These are phyloP conservation scores for Castanea mollissima DNA, from an alignment of 306 rosid species.

Conservation along the genomic window DNA sequence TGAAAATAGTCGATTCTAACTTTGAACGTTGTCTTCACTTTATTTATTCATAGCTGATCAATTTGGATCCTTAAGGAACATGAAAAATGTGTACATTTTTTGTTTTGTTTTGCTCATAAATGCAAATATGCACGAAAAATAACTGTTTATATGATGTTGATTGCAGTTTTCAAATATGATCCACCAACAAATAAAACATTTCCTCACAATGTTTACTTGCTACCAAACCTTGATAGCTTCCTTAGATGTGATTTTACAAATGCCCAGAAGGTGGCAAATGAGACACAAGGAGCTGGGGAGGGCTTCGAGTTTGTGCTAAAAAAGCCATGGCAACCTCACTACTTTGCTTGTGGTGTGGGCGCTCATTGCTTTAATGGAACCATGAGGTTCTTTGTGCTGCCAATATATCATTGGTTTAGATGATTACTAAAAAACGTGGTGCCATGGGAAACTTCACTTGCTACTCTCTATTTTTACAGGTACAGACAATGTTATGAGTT, in stretches of 20 bases:
- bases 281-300: constrained; percentile 33
- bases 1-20: too few relatives aligned
- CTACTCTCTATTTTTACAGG: too few relatives aligned
- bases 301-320: constrained; percentile 48
- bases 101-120: too few relatives aligned
- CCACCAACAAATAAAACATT: neutral
- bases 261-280: constrained; percentile 40
- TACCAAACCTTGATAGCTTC: constrained; percentile 48
- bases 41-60: too few relatives aligned
- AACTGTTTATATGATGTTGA: neutral
- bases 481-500: too few relatives aligned
- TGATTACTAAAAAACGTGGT: neutral
- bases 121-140: too few relatives aligned
- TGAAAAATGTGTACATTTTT: too few relatives aligned
- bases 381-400: constrained; percentile 40
- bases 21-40: too few relatives aligned
- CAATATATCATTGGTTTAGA: neutral
- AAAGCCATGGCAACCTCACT: constrained; percentile 41
- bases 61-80: too few relatives aligned
- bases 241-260: constrained; percentile 39
- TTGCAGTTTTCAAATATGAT: constrained; percentile 57
- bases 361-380: constrained; percentile 55
- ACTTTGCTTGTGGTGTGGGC: constrained; percentile 50
- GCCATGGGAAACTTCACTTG: too few relatives aligned
- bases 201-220: constrained; percentile 43